Evolutionary conservation across 495 filamentous ascomycete species (phyloP).

Genomic region (Neurospora tetraspora): DNA sequence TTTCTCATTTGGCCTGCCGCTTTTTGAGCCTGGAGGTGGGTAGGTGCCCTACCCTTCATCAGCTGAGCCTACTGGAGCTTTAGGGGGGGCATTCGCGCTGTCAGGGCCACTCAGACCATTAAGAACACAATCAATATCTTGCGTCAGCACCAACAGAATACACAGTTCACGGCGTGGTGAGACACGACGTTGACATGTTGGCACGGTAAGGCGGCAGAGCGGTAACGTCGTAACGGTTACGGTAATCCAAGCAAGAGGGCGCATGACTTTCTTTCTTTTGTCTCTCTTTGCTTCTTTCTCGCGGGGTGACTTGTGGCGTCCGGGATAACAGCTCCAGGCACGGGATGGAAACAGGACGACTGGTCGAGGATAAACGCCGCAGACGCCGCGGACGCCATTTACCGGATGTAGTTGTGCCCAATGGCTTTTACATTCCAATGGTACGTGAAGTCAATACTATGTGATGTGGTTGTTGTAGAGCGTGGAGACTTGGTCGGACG

Average conservation of each 20-base stretch:
- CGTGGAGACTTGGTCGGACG: too few relatives aligned
- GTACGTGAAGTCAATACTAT: neutral
- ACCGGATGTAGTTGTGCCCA: neutral
- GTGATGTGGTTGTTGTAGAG: neutral
- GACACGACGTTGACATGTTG: neutral
- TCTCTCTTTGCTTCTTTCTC: neutral
- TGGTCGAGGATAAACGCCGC: neutral
- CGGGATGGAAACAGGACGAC: neutral
- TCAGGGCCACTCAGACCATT: too few relatives aligned
- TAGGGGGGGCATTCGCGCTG: too few relatives aligned
- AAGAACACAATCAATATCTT: neutral
- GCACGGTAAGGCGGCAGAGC: neutral
- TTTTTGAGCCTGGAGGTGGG: too few relatives aligned
- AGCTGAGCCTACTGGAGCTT: neutral
- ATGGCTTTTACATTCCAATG: neutral
- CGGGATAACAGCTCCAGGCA: neutral
- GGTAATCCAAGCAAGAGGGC: neutral
- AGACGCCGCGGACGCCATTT: neutral
- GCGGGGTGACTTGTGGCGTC: neutral
- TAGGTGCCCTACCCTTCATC: neutral
- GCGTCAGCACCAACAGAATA: neutral
- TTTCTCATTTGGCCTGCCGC: too few relatives aligned
- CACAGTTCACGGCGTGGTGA: neutral
- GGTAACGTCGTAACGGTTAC: neutral
- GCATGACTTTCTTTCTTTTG: neutral